Evolutionary conservation across 306 rosid species (phyloP).

Genomic region (Begonia fuchsioides): DNA sequence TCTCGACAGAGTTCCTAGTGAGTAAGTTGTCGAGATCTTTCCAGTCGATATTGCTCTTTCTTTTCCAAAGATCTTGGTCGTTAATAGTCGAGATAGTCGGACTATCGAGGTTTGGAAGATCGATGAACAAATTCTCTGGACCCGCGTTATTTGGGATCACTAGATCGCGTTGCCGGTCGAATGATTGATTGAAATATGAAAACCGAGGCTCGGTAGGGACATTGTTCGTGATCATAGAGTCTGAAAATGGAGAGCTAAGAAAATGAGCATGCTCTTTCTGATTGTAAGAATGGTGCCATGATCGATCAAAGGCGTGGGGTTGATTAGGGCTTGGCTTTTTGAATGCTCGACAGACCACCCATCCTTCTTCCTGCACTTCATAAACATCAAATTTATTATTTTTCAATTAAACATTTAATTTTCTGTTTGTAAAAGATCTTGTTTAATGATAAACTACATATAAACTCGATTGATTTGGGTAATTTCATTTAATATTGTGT

Average conservation of each 20-base stretch:
- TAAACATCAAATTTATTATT: too few species aligned
- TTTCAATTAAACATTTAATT: too few species aligned
- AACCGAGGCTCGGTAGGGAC: too few species aligned
- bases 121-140: slow-evolving; percentile 26
- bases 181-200: too few species aligned
- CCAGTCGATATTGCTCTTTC: slow-evolving; percentile 28
- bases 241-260: slow-evolving; percentile 25
- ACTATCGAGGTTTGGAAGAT: slow-evolving; percentile 50
- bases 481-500: too few species aligned
- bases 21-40: slow-evolving; percentile 43
- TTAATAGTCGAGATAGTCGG: slow-evolving; percentile 13
- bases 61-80: neutral
- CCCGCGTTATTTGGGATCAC: neutral
- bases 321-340: slow-evolving; percentile 65
- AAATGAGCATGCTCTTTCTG: slow-evolving; percentile 25
- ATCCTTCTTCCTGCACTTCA: slow-evolving; percentile 77
- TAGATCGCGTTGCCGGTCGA: too few species aligned
- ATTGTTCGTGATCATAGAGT: neutral
- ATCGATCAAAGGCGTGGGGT: slow-evolving; percentile 31
- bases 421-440: too few species aligned
- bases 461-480: too few species aligned
- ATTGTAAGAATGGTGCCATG: slow-evolving; percentile 14
- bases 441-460: too few species aligned
- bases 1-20: slow-evolving; percentile 20
- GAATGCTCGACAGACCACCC: slow-evolving; percentile 91